phyloP scores from a whole-genome alignment of 1,284 basidiomycete species.

The Polyporus tsugae region DNA sequence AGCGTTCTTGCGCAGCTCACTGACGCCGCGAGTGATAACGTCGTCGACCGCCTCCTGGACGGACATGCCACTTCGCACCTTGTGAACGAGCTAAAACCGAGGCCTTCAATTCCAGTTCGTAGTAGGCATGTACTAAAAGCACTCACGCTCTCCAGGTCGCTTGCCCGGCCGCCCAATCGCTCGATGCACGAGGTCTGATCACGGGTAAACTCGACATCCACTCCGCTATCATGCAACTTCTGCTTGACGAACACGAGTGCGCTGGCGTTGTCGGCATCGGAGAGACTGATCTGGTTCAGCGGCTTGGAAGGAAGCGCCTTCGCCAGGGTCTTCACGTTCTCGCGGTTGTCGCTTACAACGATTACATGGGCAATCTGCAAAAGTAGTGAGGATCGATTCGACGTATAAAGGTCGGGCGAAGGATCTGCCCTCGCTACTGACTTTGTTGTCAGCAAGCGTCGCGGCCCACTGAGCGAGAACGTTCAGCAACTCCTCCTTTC shows the following conservation, averaged over 20 bases:
- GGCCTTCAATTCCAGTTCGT: neutral
- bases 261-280: slow-evolving; percentile 86
- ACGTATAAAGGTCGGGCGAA: neutral
- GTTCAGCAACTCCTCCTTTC: slow-evolving; percentile 76
- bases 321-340: slow-evolving; percentile 85
- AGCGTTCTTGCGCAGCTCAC: slow-evolving; percentile 89
- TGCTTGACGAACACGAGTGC: slow-evolving; percentile 85
- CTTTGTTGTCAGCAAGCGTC: slow-evolving; percentile 80
- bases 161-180: slow-evolving; percentile 87
- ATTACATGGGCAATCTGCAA: slow-evolving; percentile 88
- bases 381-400: slow-evolving; percentile 28
- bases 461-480: slow-evolving; percentile 91
- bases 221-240: slow-evolving; percentile 73
- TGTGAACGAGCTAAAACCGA: slow-evolving; percentile 77
- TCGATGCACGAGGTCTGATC: slow-evolving; percentile 68
- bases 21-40: slow-evolving; percentile 81
- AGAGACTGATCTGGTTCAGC: slow-evolving; percentile 78
- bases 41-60: slow-evolving; percentile 90
- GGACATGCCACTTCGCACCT: slow-evolving; percentile 78
- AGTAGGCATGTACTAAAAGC: neutral
- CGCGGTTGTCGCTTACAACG: slow-evolving; percentile 90
- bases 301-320: slow-evolving; percentile 91
- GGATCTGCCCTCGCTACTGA: slow-evolving; percentile 43
- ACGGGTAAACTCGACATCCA: slow-evolving; percentile 58
- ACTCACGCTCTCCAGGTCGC: slow-evolving; percentile 83